phyloP scores from a whole-genome alignment of 192 early-diverging fungal species.

The Gigaspora rosea region DNA sequence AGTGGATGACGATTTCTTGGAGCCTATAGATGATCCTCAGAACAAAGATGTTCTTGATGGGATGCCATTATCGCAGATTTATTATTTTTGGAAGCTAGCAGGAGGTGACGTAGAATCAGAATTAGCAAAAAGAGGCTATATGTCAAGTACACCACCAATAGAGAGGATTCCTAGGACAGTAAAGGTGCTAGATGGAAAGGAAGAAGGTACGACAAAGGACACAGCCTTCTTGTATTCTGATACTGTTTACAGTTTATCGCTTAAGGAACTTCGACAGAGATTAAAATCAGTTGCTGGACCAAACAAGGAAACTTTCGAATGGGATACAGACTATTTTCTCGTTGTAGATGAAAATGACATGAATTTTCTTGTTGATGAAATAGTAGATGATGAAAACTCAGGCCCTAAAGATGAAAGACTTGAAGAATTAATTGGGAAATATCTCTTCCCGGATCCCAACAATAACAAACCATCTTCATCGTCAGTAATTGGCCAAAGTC shows the following conservation, averaged over 20 bases:
- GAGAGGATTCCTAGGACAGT: conserved; percentile 53
- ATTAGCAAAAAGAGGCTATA: conserved; percentile 48
- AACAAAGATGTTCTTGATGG: conserved; percentile 37
- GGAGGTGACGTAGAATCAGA: conserved; percentile 66
- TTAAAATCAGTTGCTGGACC: conserved; percentile 45
- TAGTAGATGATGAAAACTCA: conserved; percentile 30
- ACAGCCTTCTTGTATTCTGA: conserved; percentile 56
- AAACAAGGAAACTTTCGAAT: conserved; percentile 52
- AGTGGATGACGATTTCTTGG: conserved; percentile 37
- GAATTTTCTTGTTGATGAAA: conserved; percentile 53
- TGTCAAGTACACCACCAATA: conserved; percentile 55
- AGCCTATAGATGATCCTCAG: conserved; percentile 26
- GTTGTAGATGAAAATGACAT: conserved; percentile 59
- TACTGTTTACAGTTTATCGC: conserved; percentile 42
- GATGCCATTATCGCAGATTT: conserved; percentile 54
- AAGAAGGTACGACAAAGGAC: conserved; percentile 39
- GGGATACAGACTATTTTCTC: conserved; percentile 60
- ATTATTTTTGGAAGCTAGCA: conserved; percentile 66
- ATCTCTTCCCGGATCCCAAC: neutral
- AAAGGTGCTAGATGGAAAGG: conserved; percentile 41
- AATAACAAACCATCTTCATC: neutral
- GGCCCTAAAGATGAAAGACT: conserved; percentile 40
- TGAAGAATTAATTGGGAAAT: conserved; percentile 31
- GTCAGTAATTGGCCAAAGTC: conserved; percentile 23
- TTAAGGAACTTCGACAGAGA: conserved; percentile 52